Percentiles rank a stretch among this genome's conserved stretches.
These are phyloP conservation scores for Pseudohalonectria lignicola DNA, from an alignment of 2,329 filamentous ascomycete genomes.

Conservation along the genomic window DNA sequence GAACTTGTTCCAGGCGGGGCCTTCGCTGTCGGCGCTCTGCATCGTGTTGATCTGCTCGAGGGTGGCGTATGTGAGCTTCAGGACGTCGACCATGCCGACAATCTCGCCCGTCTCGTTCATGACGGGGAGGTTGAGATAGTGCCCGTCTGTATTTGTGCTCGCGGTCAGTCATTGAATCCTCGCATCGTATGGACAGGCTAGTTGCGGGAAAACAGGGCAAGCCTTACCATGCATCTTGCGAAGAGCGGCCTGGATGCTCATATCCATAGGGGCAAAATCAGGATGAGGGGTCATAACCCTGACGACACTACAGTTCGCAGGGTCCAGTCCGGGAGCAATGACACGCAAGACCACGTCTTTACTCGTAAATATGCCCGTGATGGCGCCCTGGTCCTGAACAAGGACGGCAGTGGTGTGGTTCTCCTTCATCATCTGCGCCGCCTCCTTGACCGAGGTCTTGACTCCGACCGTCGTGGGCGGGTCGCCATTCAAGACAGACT, in stretches of 20 bases:
- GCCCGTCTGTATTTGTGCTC: conserved; percentile 56
- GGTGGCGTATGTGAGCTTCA: conserved; percentile 96
- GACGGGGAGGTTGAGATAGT: conserved; percentile 94
- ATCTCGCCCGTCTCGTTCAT: conserved; percentile 98
- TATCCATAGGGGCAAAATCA: conserved; percentile 96
- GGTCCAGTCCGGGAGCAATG: conserved; percentile 92
- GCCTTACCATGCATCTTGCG: conserved; percentile 95
- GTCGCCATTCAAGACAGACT: conserved; percentile 84
- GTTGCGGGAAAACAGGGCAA: background rate
- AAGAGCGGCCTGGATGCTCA: conserved; percentile 96
- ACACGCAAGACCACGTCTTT: conserved; percentile 98
- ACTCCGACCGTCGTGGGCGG: conserved; percentile 94
- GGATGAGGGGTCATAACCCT: conserved; percentile 98
- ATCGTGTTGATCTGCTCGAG: conserved; percentile 97
- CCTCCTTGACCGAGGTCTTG: conserved; percentile 90
- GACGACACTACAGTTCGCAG: conserved; percentile 90
- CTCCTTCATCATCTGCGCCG: conserved; percentile 93
- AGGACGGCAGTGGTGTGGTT: conserved; percentile 95
- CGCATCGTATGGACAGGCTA: too few relatives aligned
- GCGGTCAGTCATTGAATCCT: background rate
- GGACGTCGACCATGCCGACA: conserved; percentile 97
- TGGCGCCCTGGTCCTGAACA: conserved; percentile 92
- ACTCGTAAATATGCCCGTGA: conserved; percentile 98
- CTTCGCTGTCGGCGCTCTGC: conserved; percentile 77
- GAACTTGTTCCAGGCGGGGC: conserved; percentile 99